Base-by-base conservation (phyloP, 78 protist species). In the Planoprotostelium fungivorum region DNA sequence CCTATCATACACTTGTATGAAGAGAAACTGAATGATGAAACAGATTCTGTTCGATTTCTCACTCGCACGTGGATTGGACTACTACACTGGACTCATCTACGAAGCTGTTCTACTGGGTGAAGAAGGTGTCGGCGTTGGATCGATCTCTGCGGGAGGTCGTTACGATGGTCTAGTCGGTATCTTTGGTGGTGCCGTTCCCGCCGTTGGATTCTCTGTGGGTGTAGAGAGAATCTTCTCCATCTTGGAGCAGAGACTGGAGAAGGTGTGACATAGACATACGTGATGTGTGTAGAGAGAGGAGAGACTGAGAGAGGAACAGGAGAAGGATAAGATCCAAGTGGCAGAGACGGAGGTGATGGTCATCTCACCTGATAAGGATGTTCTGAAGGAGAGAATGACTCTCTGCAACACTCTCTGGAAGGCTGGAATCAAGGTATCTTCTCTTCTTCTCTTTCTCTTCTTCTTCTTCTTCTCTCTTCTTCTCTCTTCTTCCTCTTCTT, bases 141-240 rank as follows among this genome's bases (percentile, higher is more conserved):
- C 97, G 29, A 94, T 98, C 37, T 96, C 97, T 16, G 99, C 97
- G 0, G 99, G 99, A 34, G 99, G 99, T 36, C 95, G 99, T 39
- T 98, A 98, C 93, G 99, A 98, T 93, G 51, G 90, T 90, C 94
- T 98, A 36, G 96, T 98, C 16, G 97, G 98, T 35, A 96, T 95
- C 96, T 98, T 97, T 83, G 90, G 86, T 31, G 83, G 83, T 25
- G 38, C n/a, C 29, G 92, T 97, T 0, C 99, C 99, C 34, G 92
- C 98, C 38, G 99, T 98, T 0, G 99, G 99, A 34, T 91, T 95
- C 88, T 73, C 93, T 25, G 84, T 98, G 88, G 99, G 99, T 83
- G 84, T 98, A 88, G 99, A 98, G 91, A 92, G 99, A 35, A 34
- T 98, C 86, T 97, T 97, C 63, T 5, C 95, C 84, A 91, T 98